Percentiles rank a stretch among this genome's conserved stretches.
Evolutionary conservation across 106 monocot genomes (phyloP).

Genomic region (Ottelia alismoides): DNA sequence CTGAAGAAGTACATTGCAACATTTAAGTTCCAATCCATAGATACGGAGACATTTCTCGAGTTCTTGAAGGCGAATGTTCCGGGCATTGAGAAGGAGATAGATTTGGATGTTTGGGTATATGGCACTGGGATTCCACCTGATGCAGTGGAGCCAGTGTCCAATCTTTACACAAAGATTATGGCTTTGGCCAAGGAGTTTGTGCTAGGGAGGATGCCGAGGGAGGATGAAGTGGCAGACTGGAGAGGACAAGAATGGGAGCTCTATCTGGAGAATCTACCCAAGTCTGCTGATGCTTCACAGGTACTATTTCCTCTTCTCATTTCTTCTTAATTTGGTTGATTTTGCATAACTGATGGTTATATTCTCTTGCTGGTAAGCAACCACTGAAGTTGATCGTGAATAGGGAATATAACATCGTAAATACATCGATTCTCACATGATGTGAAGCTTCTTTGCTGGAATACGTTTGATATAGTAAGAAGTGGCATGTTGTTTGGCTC

Average conservation of each 20-base stretch:
- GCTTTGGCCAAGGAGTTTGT: slow-evolving; percentile 53
- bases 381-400: too few relatives aligned
- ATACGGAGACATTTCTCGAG: slow-evolving; percentile 73
- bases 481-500: too few relatives aligned
- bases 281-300: slow-evolving; percentile 69
- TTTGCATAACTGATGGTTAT: too few relatives aligned
- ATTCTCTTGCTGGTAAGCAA: too few relatives aligned
- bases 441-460: too few relatives aligned
- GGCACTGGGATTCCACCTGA: slow-evolving; percentile 90
- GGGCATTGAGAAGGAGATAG: slow-evolving; percentile 72
- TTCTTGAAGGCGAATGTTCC: slow-evolving; percentile 68
- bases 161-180: slow-evolving; percentile 56
- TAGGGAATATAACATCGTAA: too few relatives aligned
- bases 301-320: too few relatives aligned
- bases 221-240: slow-evolving; percentile 86
- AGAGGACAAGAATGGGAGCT: slow-evolving; percentile 95
- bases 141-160: slow-evolving; percentile 72
- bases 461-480: too few relatives aligned
- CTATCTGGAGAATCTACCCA: slow-evolving; percentile 89
- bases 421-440: too few relatives aligned
- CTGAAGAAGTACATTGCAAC: slow-evolving; percentile 88
- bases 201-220: slow-evolving; percentile 50
- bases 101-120: slow-evolving; percentile 65
- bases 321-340: too few relatives aligned
- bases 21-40: slow-evolving; percentile 92